Evolutionary conservation across 352 stramenopile species (phyloP).

Genomic region (Phytophthora pseudosyringae): DNA sequence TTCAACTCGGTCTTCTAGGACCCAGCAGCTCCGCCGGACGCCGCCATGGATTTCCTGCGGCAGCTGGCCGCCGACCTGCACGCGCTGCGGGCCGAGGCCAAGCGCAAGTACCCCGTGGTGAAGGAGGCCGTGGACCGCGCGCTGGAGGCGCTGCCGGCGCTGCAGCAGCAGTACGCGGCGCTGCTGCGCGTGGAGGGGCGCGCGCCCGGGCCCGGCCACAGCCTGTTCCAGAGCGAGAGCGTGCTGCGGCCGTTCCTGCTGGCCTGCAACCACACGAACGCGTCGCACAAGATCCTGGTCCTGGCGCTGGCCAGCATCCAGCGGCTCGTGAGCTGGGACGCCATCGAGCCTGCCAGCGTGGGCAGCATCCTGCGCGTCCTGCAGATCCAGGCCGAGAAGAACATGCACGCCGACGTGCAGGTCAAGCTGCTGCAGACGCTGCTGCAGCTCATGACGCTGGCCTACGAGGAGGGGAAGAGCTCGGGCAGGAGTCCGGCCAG

Average conservation of each 20-base stretch:
- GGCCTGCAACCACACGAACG: constrained; percentile 97
- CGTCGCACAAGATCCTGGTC: constrained; percentile 93
- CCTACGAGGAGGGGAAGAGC: constrained; percentile 64
- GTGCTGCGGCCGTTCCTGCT: constrained; percentile 97
- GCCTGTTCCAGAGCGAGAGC: constrained; percentile 94
- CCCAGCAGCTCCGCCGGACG: not conserved
- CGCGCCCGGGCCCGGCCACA: constrained; percentile 89
- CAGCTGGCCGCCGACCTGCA: constrained; percentile 91
- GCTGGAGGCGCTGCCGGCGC: constrained; percentile 91
- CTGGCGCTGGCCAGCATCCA: constrained; percentile 96
- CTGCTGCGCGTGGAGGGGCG: constrained; percentile 72
- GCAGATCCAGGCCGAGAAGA: constrained; percentile 95
- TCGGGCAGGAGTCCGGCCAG: not conserved
- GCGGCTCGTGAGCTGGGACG: constrained; percentile 94
- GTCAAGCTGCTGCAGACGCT: constrained; percentile 91
- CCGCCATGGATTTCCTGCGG: constrained; percentile 91
- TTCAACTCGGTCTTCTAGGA: constrained; percentile 13
- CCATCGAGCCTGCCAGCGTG: constrained; percentile 94
- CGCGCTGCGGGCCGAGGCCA: constrained; percentile 82
- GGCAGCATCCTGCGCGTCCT: constrained; percentile 96
- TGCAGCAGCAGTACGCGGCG: constrained; percentile 95
- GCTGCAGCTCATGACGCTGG: constrained; percentile 85
- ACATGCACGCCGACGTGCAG: constrained; percentile 80
- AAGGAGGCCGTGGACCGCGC: constrained; percentile 97
- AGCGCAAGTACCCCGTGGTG: constrained; percentile 93